phyloP scores from a whole-genome alignment of 2,329 filamentous ascomycete species.

The Dichotomopilus funicola region DNA sequence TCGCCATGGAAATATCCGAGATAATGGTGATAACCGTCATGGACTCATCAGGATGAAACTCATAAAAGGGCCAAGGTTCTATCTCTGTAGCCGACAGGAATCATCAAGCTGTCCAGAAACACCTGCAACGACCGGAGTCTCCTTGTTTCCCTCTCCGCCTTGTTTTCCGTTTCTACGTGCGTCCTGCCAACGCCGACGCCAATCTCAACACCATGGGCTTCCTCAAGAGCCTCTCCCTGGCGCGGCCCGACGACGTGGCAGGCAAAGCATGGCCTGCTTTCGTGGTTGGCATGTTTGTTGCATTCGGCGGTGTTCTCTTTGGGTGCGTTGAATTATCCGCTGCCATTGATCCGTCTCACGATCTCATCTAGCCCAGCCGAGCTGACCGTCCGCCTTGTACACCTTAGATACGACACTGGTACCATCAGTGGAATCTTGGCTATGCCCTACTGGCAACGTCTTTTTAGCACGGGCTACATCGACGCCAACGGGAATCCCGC shows the following conservation, averaged over 20 bases:
- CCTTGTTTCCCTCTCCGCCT: not conserved
- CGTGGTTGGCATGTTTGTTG: conserved; percentile 43
- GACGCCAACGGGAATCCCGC: not conserved
- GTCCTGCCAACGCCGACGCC: not conserved
- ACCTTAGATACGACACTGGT: conserved; percentile 48
- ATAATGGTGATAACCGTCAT: too few relatives aligned
- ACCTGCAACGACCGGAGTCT: not conserved
- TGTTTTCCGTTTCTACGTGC: not conserved
- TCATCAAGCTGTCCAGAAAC: too few relatives aligned
- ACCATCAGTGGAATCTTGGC: conserved; percentile 47
- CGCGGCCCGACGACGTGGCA: conserved; percentile 4
- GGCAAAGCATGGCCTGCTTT: conserved; percentile 9
- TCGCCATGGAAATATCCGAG: too few relatives aligned
- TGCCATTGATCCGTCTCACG: too few relatives aligned
- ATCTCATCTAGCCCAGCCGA: too few relatives aligned
- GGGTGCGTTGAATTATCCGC: conserved; percentile 25
- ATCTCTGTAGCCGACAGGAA: too few relatives aligned
- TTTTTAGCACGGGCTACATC: conserved; percentile 17
- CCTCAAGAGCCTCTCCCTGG: conserved; percentile 2
- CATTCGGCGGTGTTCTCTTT: conserved; percentile 55
- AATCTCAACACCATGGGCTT: not conserved
- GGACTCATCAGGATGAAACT: too few relatives aligned
- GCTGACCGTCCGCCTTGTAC: too few relatives aligned
- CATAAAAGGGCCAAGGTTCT: too few relatives aligned
- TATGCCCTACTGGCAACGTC: conserved; percentile 28